Evolutionary conservation across 768 basidiomycete genomes (phyloP).

Genomic region (Collybia sordida): DNA sequence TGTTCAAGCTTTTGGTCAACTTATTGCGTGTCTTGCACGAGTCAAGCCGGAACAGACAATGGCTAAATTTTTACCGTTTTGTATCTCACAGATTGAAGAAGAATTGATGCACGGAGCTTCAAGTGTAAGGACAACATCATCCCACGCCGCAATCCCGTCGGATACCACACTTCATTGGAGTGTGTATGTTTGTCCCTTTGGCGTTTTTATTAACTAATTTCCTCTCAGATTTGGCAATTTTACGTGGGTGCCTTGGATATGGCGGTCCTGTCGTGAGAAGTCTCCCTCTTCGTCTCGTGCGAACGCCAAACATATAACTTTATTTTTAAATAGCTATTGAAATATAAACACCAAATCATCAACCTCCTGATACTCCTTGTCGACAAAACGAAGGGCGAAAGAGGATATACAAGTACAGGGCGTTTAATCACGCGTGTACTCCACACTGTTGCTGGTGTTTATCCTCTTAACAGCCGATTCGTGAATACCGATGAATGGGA

Average conservation of each 20-base stretch:
- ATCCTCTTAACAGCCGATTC: slow-evolving; percentile 76
- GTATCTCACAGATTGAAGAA: slow-evolving; percentile 71
- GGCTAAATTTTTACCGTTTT: slow-evolving; percentile 78
- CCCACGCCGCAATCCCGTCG: slow-evolving; percentile 70
- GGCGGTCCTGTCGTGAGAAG: slow-evolving; percentile 59
- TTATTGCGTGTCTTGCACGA: slow-evolving; percentile 81
- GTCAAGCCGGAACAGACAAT: slow-evolving; percentile 75
- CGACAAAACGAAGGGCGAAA: slow-evolving; percentile 83
- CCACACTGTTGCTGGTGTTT: slow-evolving; percentile 71
- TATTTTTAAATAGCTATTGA: slow-evolving; percentile 50
- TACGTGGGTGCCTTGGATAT: slow-evolving; percentile 80
- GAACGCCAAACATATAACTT: slow-evolving; percentile 2
- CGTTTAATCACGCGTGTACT: slow-evolving; percentile 75
- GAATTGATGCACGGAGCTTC: slow-evolving; percentile 92
- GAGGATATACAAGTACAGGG: slow-evolving; percentile 82
- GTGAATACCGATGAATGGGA: slow-evolving; percentile 83
- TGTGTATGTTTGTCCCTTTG: slow-evolving; percentile 30
- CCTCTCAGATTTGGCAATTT: slow-evolving; percentile 68
- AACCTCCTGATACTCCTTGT: slow-evolving; percentile 62
- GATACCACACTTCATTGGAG: slow-evolving; percentile 95
- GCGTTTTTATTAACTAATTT: too few species aligned
- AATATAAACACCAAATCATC: slow-evolving; percentile 65
- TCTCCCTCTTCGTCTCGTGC: background rate
- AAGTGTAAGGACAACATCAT: slow-evolving; percentile 77
- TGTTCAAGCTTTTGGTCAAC: slow-evolving; percentile 87